Base-by-base conservation (phyloP, 2,329 filamentous ascomycete species). In the Paraphoma chrysanthemicola region DNA sequence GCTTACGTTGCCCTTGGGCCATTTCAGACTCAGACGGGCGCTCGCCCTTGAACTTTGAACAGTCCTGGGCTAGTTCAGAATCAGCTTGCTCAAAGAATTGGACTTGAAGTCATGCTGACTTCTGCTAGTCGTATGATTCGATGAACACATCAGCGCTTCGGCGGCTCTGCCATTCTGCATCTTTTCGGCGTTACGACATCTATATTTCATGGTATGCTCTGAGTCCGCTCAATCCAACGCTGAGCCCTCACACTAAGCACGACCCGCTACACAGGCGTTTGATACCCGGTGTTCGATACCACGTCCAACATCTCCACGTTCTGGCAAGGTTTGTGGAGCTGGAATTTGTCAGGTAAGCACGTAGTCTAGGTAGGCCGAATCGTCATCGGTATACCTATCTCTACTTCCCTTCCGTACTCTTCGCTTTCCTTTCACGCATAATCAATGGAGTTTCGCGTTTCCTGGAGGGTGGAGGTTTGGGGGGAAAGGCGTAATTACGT, bases 141-240 rank as follows among this genome's bases (percentile, higher is more conserved):
- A 16, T 14, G 14, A 36, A 3, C 3, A 42, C 39, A 16, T 42
- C 30, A 36, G 29, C 42, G 28, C 38, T 16, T 46, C 33, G 45
- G 17, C 43, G 6, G 28, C 29, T 53, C 51, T 48, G 48, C 9
- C 38, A 36, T 23, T 38, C 50, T 57, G 54, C 46, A 54, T 51
- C 16, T 18, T 10, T 45, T 51, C 47, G 61, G 64, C 66, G 62
- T 71, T 65, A 54, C 51, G 58, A 57, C 48, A 60, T 56, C 28
- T 60, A 54, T 60, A 68, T 66, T 44, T 53, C 29, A 57, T 44
- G 67, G 70, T 70, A 72, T 66, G 68, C 54, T 42, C 54, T 56
- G 47, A 56, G 55, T 48, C 50, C 54, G 52, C 47, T 54, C 51
- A 44, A 30, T 57, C 46, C 52, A 47, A 43, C 48, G 9, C 38